A percentile compares a stretch with the other conserved stretches of the same genome.
Evolutionary conservation across 176 grass and related monocot species (phyloP).

Genomic region (Avena eriantha): DNA sequence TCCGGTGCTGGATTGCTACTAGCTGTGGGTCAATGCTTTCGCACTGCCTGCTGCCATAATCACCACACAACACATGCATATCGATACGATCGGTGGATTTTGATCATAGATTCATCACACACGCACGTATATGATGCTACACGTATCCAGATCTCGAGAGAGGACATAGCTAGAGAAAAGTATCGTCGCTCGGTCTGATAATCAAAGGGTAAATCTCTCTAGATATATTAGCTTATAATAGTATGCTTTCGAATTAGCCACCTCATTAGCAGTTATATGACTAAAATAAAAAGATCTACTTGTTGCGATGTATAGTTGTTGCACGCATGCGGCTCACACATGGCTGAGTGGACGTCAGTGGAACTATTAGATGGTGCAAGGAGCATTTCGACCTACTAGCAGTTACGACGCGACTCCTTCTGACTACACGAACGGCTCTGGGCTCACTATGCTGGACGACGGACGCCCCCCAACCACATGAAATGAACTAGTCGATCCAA

Average conservation of each 20-base stretch:
- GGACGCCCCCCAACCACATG: background rate
- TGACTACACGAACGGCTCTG: background rate
- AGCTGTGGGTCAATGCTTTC: conserved; percentile 50
- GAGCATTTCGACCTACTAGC: conserved; percentile 41
- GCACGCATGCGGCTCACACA: background rate
- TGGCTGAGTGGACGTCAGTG: conserved; percentile 43
- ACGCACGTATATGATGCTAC: background rate
- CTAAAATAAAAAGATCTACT: too few species aligned
- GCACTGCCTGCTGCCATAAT: conserved; percentile 48
- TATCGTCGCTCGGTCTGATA: too few species aligned
- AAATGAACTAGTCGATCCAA: background rate
- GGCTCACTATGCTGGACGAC: background rate
- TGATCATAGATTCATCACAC: conserved; percentile 26
- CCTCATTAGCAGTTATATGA: too few species aligned
- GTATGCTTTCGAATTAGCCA: background rate
- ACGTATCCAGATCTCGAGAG: background rate
- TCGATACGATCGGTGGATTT: background rate
- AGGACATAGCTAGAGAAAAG: background rate
- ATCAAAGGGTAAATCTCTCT: too few species aligned
- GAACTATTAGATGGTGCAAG: conserved; percentile 35
- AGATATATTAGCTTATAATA: background rate
- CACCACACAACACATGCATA: conserved; percentile 1
- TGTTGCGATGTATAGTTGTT: background rate
- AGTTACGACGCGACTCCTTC: conserved; percentile 39
- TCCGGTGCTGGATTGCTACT: conserved; percentile 31